Percentiles rank a stretch among this genome's conserved stretches.
These are phyloP conservation scores for Ceratobasidium sp. DNA, from an alignment of 1,284 basidiomycete genomes.

Conservation along the genomic window DNA sequence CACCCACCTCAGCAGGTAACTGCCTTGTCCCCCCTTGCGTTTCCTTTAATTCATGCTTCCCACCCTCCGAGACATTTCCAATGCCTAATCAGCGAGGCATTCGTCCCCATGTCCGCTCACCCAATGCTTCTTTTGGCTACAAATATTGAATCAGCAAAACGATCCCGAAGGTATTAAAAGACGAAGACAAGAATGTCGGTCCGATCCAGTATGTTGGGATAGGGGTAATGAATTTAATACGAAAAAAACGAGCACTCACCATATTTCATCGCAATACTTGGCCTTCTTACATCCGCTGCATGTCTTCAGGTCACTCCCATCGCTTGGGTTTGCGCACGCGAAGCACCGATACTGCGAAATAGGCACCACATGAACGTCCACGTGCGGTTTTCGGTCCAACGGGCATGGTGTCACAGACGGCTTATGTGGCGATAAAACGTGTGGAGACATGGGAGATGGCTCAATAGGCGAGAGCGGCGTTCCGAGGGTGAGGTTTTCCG, in stretches of 20 bases:
- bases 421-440: neutral
- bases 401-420: conserved; percentile 13
- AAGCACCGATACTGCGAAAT: conserved; percentile 27
- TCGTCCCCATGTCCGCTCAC: conserved; percentile 39
- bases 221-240: too few species aligned
- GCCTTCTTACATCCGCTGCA: conserved; percentile 38
- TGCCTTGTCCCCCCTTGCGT: too few species aligned
- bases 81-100: conserved; percentile 15
- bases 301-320: conserved; percentile 32
- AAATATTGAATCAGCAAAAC: neutral
- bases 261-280: conserved; percentile 41
- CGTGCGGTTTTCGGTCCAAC: conserved; percentile 16
- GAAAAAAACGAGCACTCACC: conserved; percentile 8
- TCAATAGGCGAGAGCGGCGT: conserved; percentile 17
- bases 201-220: too few species aligned
- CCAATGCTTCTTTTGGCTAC: conserved; percentile 41
- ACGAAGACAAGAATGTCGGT: too few species aligned
- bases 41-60: too few species aligned
- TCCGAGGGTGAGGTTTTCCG: neutral
- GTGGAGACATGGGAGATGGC: neutral
- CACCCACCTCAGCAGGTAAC: neutral
- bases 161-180: neutral
- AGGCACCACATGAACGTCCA: conserved; percentile 15
- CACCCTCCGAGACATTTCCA: neutral
- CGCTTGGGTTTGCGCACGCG: conserved; percentile 34